Evolutionary conservation across 257 asterid genomes (phyloP), one percentile per base, ranked within the genome.

Genomic region (Nemophila menziesii): DNA sequence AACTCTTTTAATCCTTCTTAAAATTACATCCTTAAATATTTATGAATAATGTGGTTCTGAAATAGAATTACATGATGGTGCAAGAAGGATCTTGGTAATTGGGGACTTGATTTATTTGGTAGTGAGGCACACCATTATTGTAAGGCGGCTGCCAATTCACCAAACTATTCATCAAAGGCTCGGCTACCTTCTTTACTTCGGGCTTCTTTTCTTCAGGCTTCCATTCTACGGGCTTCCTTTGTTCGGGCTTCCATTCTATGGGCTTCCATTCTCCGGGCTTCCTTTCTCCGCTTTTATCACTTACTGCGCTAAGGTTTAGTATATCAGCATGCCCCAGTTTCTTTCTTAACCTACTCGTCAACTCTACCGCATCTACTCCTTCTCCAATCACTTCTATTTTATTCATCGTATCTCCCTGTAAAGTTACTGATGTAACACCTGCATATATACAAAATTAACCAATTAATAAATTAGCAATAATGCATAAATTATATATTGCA

Each of bases 371-470:
- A 45, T 82, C 94, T 17, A 77, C 59, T 56, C 63, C 73, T 3
- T 64, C 78, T 33, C 94, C 94, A 0, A 69, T 53, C 11, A 83
- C 80, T 55, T 57, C 78, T 33, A 83, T 50, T 44, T 60, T 51
- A 5, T 77, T 49, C 59, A 52, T 82, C 0, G 16, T 69, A 9
- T 43, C 10, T 33, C 76, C 94, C 0, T 58, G 29, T 16, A 79
- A 11, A 8, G 78, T 48, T 46, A 64, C 69, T 0, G 79, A 76
- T 13, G 51, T 70, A 19, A 76, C 82, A 11, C 79, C 77, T 63
- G 33, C 42, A 45, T 6, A 9, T 26, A 10, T 10, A 26, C 10
- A 26, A 26, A 26, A 26, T 26, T 26, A 26, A 26, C 10, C 10
- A 4, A 26, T 26, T 26, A 26, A 26, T 26, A 26, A 26, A 26